A percentile compares a stretch with the other conserved stretches of the same genome.
Conservation (phyloP, 2,329 filamentous ascomycete genomes). For the Arthrobotrys musiformis region DNA sequence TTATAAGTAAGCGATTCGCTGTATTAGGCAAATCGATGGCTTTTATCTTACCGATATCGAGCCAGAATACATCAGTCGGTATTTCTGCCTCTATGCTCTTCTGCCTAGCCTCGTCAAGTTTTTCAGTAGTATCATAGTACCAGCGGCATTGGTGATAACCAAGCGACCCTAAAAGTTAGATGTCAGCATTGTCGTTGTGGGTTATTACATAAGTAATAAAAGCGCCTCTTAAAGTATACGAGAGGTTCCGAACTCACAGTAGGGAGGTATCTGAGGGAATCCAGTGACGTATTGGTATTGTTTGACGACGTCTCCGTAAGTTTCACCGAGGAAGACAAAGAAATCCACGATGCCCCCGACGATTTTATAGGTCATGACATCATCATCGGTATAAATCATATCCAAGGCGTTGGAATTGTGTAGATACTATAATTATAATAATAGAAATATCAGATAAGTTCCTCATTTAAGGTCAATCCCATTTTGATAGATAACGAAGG, state of each 20-base stretch:
- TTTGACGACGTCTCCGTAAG: constrained; percentile 37
- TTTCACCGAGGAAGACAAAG: constrained; percentile 42
- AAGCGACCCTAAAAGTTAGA: constrained; percentile 63
- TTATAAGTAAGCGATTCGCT: neutral
- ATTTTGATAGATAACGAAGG: too few relatives aligned
- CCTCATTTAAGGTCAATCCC: neutral
- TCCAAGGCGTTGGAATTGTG: constrained; percentile 53
- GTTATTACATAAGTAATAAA: too few relatives aligned
- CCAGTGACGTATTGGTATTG: constrained; percentile 46
- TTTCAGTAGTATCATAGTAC: constrained; percentile 67
- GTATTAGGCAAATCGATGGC: neutral
- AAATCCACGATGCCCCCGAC: constrained; percentile 49
- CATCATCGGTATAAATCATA: constrained; percentile 33
- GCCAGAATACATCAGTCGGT: constrained; percentile 50
- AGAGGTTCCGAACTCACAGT: constrained; percentile 45
- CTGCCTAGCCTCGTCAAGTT: constrained; percentile 19
- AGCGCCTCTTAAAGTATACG: too few relatives aligned
- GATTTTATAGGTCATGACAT: constrained; percentile 45
- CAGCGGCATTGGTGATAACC: constrained; percentile 86
- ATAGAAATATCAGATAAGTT: neutral
- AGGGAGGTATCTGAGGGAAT: constrained; percentile 41
- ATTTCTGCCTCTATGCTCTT: constrained; percentile 35
- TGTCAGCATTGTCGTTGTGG: neutral
- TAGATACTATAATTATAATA: constrained; percentile 11
- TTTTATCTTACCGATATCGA: constrained; percentile 45